phyloP scores from a whole-genome alignment of 2,329 filamentous ascomycete genomes.

The Trichothecium sympodiale region DNA sequence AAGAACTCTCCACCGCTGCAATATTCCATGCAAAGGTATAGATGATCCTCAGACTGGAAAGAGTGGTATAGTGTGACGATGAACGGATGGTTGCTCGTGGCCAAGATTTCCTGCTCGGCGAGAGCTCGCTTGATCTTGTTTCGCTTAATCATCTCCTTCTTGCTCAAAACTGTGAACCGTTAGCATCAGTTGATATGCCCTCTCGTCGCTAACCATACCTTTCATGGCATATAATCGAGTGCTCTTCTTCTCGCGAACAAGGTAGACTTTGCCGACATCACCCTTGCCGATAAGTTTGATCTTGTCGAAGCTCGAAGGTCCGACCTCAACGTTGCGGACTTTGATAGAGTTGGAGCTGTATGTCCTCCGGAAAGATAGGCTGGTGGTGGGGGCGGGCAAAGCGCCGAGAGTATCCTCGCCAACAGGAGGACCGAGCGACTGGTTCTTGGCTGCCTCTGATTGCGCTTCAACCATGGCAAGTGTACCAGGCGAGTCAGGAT shows the following conservation, averaged over 20 bases:
- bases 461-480: conserved; percentile 23
- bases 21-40: conserved; percentile 99
- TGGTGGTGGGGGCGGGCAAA: conserved; percentile 55
- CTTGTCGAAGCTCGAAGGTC: conserved; percentile 94
- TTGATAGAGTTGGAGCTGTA: conserved; percentile 99
- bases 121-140: conserved; percentile 99
- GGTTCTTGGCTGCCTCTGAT: conserved; percentile 15
- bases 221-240: conserved; percentile 96
- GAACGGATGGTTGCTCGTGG: conserved; percentile 97
- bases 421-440: conserved; percentile 28
- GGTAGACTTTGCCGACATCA: conserved; percentile 95
- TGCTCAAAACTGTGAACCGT: conserved; percentile 69
- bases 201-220: conserved; percentile 47
- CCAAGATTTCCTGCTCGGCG: conserved; percentile 94
- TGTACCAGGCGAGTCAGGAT: conserved; percentile 30
- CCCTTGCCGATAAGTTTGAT: conserved; percentile 99
- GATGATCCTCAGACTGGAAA: conserved; percentile 96
- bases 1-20: conserved; percentile 99
- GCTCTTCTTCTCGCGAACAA: conserved; percentile 97
- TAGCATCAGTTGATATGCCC: conserved; percentile 18
- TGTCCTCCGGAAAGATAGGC: conserved; percentile 76
- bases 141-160: conserved; percentile 99
- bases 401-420: conserved; percentile 45
- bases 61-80: conserved; percentile 98
- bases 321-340: conserved; percentile 91